These are phyloP conservation scores for Herpetomonas samuelpessoai DNA, from an alignment of 208 protist species.

Conservation along the genomic window DNA sequence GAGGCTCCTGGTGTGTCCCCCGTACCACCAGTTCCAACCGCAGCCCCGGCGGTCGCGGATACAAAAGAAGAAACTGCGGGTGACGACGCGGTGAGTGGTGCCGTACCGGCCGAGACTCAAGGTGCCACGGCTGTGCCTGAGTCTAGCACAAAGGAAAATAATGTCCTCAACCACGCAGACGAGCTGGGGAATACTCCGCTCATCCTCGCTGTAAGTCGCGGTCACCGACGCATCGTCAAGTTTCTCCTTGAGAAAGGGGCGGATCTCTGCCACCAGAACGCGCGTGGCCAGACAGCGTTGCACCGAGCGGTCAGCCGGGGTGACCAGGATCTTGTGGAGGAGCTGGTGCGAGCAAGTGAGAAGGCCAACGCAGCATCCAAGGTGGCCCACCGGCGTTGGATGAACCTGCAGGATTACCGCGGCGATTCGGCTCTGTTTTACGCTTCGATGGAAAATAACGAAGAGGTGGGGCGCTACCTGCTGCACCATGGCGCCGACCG, in stretches of 20 bases:
- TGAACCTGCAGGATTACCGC: conserved; percentile 78
- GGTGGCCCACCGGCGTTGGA: conserved; percentile 53
- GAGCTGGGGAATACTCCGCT: conserved; percentile 71
- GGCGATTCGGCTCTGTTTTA: conserved; percentile 91
- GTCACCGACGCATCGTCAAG: conserved; percentile 43
- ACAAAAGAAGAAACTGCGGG: not conserved
- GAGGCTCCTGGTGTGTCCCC: not conserved
- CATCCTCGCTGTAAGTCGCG: conserved; percentile 57
- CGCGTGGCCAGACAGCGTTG: conserved; percentile 69
- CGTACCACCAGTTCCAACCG: not conserved
- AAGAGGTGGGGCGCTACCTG: conserved; percentile 82
- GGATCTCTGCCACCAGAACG: conserved; percentile 60
- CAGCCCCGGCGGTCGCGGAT: not conserved
- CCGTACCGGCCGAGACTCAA: not conserved
- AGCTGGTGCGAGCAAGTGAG: conserved; percentile 63
- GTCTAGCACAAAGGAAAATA: not conserved
- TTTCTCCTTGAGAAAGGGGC: conserved; percentile 72
- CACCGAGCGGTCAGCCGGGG: conserved; percentile 79
- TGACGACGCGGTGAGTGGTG: not conserved
- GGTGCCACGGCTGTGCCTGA: conserved; percentile 4
- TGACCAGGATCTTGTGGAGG: conserved; percentile 69
- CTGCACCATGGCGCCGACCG: conserved; percentile 78
- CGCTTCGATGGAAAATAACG: conserved; percentile 90
- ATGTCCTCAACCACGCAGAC: conserved; percentile 50
- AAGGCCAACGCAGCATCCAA: conserved; percentile 25